A percentile compares a stretch with the other conserved stretches of the same genome.
phyloP scores from a whole-genome alignment of 306 rosid species.

The Begonia loranthoides region DNA sequence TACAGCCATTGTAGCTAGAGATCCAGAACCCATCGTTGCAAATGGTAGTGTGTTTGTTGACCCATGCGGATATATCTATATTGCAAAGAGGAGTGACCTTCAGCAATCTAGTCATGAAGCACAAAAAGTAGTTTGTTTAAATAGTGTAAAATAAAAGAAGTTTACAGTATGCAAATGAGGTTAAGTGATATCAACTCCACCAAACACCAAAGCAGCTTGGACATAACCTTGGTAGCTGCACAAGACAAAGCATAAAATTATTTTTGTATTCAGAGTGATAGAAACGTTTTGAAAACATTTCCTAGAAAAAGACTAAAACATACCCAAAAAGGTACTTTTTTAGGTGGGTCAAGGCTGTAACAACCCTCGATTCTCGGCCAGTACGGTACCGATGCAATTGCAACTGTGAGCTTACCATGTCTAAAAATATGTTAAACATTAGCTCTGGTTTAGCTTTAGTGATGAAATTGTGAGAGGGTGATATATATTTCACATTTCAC shows the following conservation, averaged over 20 bases:
- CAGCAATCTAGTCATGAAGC: constrained; percentile 8
- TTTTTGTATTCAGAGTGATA: no score
- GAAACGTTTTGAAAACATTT: no score
- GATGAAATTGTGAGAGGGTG: not conserved
- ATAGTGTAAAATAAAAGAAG: constrained; percentile 1
- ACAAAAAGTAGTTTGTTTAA: not conserved
- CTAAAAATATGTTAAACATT: constrained; percentile 24
- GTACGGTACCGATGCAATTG: constrained; percentile 90
- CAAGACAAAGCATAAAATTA: constrained; percentile 6
- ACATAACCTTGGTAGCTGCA: constrained; percentile 80
- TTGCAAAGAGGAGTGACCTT: constrained; percentile 1
- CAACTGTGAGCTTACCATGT: constrained; percentile 94
- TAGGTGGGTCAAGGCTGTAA: constrained; percentile 42
- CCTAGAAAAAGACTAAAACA: no score
- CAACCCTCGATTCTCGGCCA: constrained; percentile 58
- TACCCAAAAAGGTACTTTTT: constrained; percentile 48
- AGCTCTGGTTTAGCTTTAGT: constrained; percentile 7
- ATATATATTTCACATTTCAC: not conserved
- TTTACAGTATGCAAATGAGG: constrained; percentile 90
- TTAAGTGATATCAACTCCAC: constrained; percentile 88
- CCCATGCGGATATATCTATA: constrained; percentile 80
- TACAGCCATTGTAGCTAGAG: constrained; percentile 37
- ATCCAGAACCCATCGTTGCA: constrained; percentile 46
- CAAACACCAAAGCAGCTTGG: constrained; percentile 83
- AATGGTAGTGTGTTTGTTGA: constrained; percentile 48